Percentiles rank a stretch among this genome's conserved stretches.
phyloP scores from a whole-genome alignment of 2,329 filamentous ascomycete species.

The Cercospora nicotianae region DNA sequence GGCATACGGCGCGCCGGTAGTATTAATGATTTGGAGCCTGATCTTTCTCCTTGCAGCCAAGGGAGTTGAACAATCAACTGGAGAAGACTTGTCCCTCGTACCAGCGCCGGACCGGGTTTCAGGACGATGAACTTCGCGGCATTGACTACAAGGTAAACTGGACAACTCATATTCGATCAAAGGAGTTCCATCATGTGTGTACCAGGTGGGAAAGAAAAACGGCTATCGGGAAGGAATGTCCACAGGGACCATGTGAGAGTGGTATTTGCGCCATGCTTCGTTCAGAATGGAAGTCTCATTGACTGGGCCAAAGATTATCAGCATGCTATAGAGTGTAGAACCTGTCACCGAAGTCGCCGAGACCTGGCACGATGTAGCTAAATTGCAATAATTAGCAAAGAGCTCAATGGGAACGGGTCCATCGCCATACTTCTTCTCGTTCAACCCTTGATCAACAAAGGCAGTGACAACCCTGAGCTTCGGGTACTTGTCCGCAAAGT shows the following conservation, averaged over 20 bases:
- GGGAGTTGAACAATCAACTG: background rate
- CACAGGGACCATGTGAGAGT: background rate
- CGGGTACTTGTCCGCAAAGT: conserved; percentile 86
- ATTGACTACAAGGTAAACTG: background rate
- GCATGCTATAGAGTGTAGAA: conserved; percentile 73
- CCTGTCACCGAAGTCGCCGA: conserved; percentile 93
- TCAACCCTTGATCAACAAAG: conserved; percentile 92
- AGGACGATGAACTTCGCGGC: background rate
- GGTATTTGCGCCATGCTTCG: background rate
- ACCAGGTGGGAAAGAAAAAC: background rate
- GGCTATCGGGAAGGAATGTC: background rate
- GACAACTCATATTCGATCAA: background rate
- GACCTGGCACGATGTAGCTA: conserved; percentile 91
- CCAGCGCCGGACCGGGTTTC: background rate
- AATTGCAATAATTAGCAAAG: conserved; percentile 34
- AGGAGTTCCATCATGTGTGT: background rate
- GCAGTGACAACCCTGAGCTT: conserved; percentile 89
- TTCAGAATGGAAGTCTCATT: background rate
- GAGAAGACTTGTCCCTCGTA: background rate
- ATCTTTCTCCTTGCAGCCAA: background rate
- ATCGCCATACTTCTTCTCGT: conserved; percentile 88
- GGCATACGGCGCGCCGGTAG: background rate
- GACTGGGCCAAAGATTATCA: background rate
- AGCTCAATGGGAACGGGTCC: conserved; percentile 25
- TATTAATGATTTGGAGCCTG: background rate